phyloP scores from a whole-genome alignment of 2,329 filamentous ascomycete genomes.

The Fusarium buxicola region DNA sequence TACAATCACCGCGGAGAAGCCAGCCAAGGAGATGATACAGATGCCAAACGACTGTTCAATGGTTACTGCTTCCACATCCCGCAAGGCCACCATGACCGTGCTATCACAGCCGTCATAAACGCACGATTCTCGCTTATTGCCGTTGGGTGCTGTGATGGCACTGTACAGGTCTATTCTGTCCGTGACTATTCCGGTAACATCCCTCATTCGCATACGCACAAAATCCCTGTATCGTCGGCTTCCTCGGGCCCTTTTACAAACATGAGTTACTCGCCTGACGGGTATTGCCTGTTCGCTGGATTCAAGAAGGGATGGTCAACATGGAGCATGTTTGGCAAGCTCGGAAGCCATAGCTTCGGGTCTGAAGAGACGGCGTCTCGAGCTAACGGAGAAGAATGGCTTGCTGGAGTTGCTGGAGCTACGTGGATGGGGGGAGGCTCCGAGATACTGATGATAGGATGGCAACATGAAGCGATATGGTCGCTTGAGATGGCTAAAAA shows the following conservation, averaged over 20 bases:
- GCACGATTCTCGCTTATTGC: conserved; percentile 94
- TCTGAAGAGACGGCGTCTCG: conserved; percentile 72
- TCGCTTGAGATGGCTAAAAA: conserved; percentile 92
- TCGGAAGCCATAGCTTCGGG: conserved; percentile 85
- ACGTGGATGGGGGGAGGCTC: conserved; percentile 91
- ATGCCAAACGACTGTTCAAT: conserved; percentile 78
- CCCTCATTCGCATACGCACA: conserved; percentile 83
- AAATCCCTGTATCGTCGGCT: conserved; percentile 72
- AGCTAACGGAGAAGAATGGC: conserved; percentile 82
- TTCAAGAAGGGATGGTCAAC: conserved; percentile 94
- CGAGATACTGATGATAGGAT: conserved; percentile 80
- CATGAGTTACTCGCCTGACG: conserved; percentile 90
- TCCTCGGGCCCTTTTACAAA: conserved; percentile 79
- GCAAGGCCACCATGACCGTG: conserved; percentile 67
- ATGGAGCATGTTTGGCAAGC: conserved; percentile 97
- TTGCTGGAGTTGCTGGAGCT: conserved; percentile 80
- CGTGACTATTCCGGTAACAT: conserved; percentile 95
- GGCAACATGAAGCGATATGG: conserved; percentile 83
- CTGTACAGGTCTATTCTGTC: conserved; percentile 89
- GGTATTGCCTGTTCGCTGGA: conserved; percentile 94
- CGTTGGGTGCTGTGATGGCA: conserved; percentile 82
- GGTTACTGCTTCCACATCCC: conserved; percentile 92
- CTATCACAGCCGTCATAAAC: conserved; percentile 85
- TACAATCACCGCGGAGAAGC: conserved; percentile 56
- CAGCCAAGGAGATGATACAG: conserved; percentile 57